Percentiles rank a stretch among this genome's conserved stretches.
Conservation (phyloP, 148 eudicot genomes). For the Silene conica region DNA sequence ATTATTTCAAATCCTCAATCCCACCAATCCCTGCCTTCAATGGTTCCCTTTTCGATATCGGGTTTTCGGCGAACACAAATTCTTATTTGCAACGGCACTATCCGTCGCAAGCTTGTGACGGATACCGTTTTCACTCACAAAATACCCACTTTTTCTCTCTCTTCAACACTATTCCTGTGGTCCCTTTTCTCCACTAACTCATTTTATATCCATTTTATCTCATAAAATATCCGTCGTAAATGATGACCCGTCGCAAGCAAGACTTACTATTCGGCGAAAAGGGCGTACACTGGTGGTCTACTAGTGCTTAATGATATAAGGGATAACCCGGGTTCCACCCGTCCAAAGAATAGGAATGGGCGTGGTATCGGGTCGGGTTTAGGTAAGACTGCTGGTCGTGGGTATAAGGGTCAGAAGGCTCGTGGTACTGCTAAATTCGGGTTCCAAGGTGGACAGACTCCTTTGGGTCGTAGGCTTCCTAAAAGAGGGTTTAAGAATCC, state of each 20-base stretch:
- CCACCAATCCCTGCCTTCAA: background rate
- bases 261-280: too few species aligned
- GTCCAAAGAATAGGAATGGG: conserved; percentile 89
- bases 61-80: conserved; percentile 15
- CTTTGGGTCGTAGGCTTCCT: conserved; percentile 68
- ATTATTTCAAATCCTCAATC: background rate
- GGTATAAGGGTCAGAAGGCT: conserved; percentile 96
- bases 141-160: too few species aligned
- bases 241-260: too few species aligned
- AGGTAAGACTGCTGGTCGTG: conserved; percentile 94
- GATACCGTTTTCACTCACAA: too few species aligned
- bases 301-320: conserved; percentile 71
- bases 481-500: conserved; percentile 89
- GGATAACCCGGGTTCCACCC: conserved; percentile 74
- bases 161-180: too few species aligned
- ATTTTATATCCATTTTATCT: too few species aligned
- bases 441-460: conserved; percentile 95
- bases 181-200: too few species aligned
- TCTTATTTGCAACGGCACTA: too few species aligned
- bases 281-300: conserved; percentile 52
- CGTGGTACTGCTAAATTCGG: conserved; percentile 86
- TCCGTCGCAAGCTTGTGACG: too few species aligned
- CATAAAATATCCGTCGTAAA: too few species aligned
- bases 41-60: background rate
- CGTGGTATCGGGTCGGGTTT: conserved; percentile 96